Evolutionary conservation across 306 rosid species (phyloP), one percentile per base, ranked within the genome.

Genomic region (Dicorynia guianensis): DNA sequence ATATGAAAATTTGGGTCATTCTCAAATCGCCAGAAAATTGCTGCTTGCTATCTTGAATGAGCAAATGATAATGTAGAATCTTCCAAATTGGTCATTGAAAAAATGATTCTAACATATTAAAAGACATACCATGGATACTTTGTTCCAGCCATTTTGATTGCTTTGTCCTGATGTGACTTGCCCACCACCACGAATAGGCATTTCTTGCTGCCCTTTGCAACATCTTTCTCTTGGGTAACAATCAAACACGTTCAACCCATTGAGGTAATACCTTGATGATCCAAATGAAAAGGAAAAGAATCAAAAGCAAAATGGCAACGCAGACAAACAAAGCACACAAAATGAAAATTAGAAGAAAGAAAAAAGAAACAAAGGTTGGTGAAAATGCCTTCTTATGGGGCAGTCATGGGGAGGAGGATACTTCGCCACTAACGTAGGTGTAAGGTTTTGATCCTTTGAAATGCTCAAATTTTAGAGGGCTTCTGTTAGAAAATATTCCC

Each of bases 181-280:
- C 98, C 99, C 99, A 96, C 99, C 99, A 96, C 97, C 98, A 96
- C 73, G 99, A 86, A 84, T 87, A 92, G 38, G 99, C 97, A 76
- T 88, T 92, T 78, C 90, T 89, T 71, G 98, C 98, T 67, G 97
- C 99, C 82, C 99, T 92, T 35, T 90, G 87, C 85, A 96, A 90
- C 98, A 92, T 92, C 42, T 75, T 84, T 76, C 44, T 75, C 48
- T 73, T 71, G 48, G 52, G 12, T 39, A 57, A 69, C 63, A 43
- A 65, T 59, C 71, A 72, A 44, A 60, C 79, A 73, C 67, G 43
- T 69, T 71, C 79, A 80, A 39, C 33, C 53, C 85, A 72, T 79
- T 13, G 30, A 59, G 75, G 42, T 18, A 85, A 73, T 67, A 82
- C n/a, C 76, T 43, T 65, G 79, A 77, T 61, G 35, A 33, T 19